Evolutionary conservation across 208 protist species (phyloP).

Genomic region (Leishmania braziliensis): DNA sequence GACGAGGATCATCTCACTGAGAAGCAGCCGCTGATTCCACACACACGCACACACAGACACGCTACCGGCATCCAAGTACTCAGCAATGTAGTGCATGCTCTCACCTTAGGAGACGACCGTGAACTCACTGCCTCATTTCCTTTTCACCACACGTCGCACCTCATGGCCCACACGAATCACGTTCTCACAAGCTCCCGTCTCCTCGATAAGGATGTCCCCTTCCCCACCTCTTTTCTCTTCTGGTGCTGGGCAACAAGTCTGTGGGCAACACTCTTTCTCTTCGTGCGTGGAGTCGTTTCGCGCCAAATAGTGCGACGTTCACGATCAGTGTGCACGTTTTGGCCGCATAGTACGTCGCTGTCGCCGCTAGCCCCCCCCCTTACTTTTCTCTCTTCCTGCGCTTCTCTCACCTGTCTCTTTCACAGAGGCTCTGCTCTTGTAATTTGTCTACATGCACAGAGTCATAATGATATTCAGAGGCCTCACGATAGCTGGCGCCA

Average conservation of each 20-base stretch:
- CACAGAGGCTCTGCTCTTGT: neutral
- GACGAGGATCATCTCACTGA: neutral
- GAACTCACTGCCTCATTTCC: neutral
- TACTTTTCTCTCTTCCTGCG: neutral
- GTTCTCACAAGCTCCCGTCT: neutral
- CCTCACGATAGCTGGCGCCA: slow-evolving; percentile 43
- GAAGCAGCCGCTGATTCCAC: neutral
- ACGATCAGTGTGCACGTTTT: neutral
- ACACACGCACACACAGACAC: neutral
- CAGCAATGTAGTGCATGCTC: neutral
- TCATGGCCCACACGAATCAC: neutral
- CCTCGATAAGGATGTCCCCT: neutral
- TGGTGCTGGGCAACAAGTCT: neutral
- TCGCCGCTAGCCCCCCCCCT: neutral
- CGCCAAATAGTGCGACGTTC: neutral
- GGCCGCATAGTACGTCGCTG: neutral
- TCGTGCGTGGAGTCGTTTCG: neutral
- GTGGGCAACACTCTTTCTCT: neutral
- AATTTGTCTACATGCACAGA: neutral
- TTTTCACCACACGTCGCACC: neutral
- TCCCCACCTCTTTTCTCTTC: neutral
- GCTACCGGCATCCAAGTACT: neutral
- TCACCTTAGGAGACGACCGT: neutral
- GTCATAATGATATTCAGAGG: slow-evolving; percentile 21
- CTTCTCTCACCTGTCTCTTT: neutral